These are phyloP conservation scores for Petasospora rhodanensis DNA, from an alignment of 1,139 yeast genomes.

Conservation along the genomic window DNA sequence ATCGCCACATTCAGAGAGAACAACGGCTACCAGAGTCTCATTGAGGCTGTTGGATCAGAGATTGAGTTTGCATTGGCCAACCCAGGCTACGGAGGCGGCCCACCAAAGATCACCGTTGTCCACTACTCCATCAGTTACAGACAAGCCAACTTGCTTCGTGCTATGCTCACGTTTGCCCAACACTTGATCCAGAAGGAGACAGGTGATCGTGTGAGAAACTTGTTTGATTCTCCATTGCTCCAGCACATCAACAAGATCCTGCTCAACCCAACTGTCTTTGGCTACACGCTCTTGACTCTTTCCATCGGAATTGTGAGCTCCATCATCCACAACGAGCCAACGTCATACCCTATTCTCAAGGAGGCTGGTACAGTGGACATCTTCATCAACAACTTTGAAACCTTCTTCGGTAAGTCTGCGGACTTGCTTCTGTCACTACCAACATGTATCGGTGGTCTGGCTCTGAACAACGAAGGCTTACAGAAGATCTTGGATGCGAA, in stretches of 20 bases:
- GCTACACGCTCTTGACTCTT: conserved; percentile 60
- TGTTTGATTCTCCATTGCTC: conserved; percentile 79
- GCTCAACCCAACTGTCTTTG: conserved; percentile 57
- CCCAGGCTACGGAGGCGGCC: conserved; percentile 49
- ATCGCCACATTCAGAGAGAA: conserved; percentile 58
- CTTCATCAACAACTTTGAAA: conserved; percentile 51
- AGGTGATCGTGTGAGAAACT: conserved; percentile 79
- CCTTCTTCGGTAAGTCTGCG: conserved; percentile 51
- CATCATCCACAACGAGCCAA: conserved; percentile 87
- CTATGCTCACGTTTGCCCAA: conserved; percentile 55
- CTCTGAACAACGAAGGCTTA: conserved; percentile 73
- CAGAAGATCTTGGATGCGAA: conserved; percentile 45
- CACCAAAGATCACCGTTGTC: conserved; percentile 50
- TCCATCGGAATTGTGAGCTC: conserved; percentile 65
- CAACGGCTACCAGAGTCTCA: conserved; percentile 62
- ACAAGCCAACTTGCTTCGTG: conserved; percentile 57
- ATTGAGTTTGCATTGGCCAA: conserved; percentile 59
- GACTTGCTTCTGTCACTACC: conserved; percentile 62
- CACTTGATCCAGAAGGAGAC: conserved; percentile 66
- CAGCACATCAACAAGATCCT: conserved; percentile 57
- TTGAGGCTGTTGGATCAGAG: conserved; percentile 60
- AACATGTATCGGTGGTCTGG: conserved; percentile 78
- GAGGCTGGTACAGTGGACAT: conserved; percentile 75
- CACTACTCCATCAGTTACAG: conserved; percentile 58
- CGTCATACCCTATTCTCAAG: conserved; percentile 74